Conservation (phyloP, 768 basidiomycete genomes). For the Auricularia sp. region DNA sequence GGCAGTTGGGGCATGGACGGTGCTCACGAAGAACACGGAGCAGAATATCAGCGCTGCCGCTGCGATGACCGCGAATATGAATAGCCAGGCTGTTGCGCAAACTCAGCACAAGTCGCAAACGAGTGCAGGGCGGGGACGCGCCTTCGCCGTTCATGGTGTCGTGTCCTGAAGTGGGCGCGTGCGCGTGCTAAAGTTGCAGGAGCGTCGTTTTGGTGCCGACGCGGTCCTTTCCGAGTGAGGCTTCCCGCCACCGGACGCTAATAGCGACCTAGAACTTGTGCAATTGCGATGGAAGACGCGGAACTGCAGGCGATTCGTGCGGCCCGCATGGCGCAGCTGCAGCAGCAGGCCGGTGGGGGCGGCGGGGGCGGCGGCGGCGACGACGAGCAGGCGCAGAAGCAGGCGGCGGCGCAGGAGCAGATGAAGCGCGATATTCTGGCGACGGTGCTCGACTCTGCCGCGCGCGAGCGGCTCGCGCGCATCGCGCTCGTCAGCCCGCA, state of each 20-base stretch:
- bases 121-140: background rate
- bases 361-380: constrained; percentile 18
- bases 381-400: constrained; percentile 45
- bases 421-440: constrained; percentile 68
- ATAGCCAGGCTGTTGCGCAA: constrained; percentile 70
- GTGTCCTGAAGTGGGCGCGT: background rate
- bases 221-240: no score
- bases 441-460: constrained; percentile 65
- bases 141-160: background rate
- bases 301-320: constrained; percentile 38
- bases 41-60: constrained; percentile 93
- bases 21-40: constrained; percentile 97
- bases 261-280: background rate
- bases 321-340: constrained; percentile 33
- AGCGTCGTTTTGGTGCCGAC: no score
- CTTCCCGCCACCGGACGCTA: background rate
- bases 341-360: constrained; percentile 16
- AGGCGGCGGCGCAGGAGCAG: constrained; percentile 53
- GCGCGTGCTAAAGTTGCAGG: no score
- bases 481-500: constrained; percentile 82
- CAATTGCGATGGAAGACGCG: constrained; percentile 20
- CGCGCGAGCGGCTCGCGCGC: constrained; percentile 75
- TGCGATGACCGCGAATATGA: constrained; percentile 92
- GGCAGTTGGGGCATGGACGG: background rate
- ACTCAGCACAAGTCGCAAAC: background rate